Evolutionary conservation across 306 rosid genomes (phyloP), one percentile per base, ranked within the genome.

Genomic region (Vigna radiata): DNA sequence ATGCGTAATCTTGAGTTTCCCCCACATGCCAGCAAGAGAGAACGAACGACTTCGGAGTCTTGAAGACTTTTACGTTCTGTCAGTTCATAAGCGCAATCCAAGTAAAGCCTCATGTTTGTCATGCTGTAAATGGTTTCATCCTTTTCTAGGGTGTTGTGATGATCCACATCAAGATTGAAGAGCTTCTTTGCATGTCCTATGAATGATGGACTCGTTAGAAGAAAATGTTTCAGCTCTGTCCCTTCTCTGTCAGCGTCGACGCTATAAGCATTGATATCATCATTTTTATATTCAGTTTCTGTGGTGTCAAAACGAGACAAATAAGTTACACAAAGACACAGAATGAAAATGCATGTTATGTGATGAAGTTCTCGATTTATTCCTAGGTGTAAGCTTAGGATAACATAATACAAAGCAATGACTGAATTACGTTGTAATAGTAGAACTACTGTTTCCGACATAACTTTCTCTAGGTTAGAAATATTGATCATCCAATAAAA

Each of bases 81-180:
- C 33, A 66, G 53, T 66, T 66, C 71, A 21, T 66, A 41, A 12
- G 71, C 36, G 3, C 27, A 66, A 66, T 66, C 71, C 53, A 66
- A 66, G 21, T 66, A 41, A 43, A 66, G 71, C 53, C 71, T 66
- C 0, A 66, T 10, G 21, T 41, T 66, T 17, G 6, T 36, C 1
- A 6, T 39, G 50, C 31, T 12, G 25, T 39, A 11, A 39, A 39
- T 19, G 21, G 36, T 66, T 66, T 66, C 53, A 19, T 13, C 18
- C 4, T 43, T 66, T 66, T 41, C 36, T 41, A 19, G 71, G 33
- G 1, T 43, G 52, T 66, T 66, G 71, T 53, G 36, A 19, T 17
- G 21, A 43, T 66, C 53, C 33, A 12, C 11, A 4, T 66, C 53
- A 41, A 66, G 36, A 66, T 66, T 66, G 53, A 66, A 66, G 71